phyloP scores from a whole-genome alignment of 1,284 basidiomycete species.

The Caloboletus firmus region DNA sequence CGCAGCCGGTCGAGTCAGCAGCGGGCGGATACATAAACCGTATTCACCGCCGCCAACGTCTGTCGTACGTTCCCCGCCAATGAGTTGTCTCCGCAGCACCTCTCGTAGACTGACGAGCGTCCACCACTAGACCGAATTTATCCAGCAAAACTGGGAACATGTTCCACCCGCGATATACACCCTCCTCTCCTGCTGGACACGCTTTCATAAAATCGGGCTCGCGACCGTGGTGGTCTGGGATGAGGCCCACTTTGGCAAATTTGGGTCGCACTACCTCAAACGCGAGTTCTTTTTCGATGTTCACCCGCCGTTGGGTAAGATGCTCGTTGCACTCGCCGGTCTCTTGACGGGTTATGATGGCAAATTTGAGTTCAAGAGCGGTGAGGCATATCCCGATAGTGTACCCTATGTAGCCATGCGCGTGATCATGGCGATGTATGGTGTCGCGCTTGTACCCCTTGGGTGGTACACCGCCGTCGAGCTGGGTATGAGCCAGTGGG shows the following conservation, averaged over 20 bases:
- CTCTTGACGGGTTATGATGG: slow-evolving; percentile 91
- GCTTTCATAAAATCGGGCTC: slow-evolving; percentile 92
- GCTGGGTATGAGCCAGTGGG: slow-evolving; percentile 87
- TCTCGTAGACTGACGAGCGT: background rate
- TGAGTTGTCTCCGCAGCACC: slow-evolving; percentile 5
- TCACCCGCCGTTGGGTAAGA: slow-evolving; percentile 98
- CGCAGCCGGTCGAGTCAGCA: slow-evolving; percentile 48
- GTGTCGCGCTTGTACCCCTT: slow-evolving; percentile 92
- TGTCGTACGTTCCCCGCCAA: slow-evolving; percentile 51
- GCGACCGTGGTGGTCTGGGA: slow-evolving; percentile 94
- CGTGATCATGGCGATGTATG: slow-evolving; percentile 91
- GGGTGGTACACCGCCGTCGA: slow-evolving; percentile 98
- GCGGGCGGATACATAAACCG: slow-evolving; percentile 59
- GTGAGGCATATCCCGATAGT: slow-evolving; percentile 77
- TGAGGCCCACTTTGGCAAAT: slow-evolving; percentile 98
- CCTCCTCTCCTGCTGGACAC: slow-evolving; percentile 89
- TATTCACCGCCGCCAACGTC: slow-evolving; percentile 68
- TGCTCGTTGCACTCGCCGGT: slow-evolving; percentile 95
- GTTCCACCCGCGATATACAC: slow-evolving; percentile 87
- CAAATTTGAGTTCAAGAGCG: slow-evolving; percentile 93
- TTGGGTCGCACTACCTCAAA: slow-evolving; percentile 95
- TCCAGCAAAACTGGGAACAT: slow-evolving; percentile 81
- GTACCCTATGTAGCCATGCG: slow-evolving; percentile 96
- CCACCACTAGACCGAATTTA: slow-evolving; percentile 63
- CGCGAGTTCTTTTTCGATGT: slow-evolving; percentile 96